These are phyloP conservation scores for Populus tremula DNA, from an alignment of 345 rosid species.

Conservation along the genomic window DNA sequence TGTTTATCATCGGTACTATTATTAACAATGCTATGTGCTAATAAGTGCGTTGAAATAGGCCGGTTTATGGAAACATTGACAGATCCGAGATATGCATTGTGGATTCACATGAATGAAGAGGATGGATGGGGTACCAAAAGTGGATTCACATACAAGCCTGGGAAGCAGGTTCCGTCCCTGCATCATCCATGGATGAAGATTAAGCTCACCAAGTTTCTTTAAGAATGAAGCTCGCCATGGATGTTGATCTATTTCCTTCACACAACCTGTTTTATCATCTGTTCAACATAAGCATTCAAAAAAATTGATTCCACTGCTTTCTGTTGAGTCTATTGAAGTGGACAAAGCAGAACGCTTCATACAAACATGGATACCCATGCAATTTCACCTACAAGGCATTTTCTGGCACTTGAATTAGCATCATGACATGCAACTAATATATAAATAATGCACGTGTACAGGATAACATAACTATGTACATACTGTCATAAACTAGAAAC, in stretches of 20 bases:
- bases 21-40: no score
- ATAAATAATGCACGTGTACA: neutral
- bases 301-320: no score
- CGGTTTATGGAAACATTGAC: no score
- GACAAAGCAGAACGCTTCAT: neutral
- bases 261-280: no score
- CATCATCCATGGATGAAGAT: neutral
- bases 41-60: no score
- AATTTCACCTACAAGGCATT: neutral
- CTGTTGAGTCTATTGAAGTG: neutral
- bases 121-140: no score
- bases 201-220: neutral
- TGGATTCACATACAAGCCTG: no score
- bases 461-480: neutral
- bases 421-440: neutral
- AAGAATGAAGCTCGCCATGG: no score
- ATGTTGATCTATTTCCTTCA: no score
- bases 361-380: neutral
- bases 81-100: no score
- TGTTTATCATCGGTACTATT: neutral
- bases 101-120: no score
- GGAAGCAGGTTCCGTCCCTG: neutral
- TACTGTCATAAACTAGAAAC: neutral
- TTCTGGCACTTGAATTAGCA: neutral
- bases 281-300: no score